Evolutionary conservation across 2,329 filamentous ascomycete species (phyloP).

Genomic region (Alternaria alternata): DNA sequence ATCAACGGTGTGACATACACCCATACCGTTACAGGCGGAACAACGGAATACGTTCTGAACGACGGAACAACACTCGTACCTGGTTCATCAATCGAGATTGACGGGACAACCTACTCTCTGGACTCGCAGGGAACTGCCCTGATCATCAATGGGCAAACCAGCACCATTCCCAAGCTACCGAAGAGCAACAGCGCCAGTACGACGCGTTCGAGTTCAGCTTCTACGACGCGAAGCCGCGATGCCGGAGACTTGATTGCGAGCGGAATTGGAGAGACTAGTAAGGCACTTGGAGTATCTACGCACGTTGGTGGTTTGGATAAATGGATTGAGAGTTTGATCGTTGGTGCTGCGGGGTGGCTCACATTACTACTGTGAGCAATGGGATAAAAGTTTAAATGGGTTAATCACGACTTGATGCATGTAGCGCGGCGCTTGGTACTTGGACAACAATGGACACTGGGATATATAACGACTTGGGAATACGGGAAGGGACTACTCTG

Average conservation of each 20-base stretch:
- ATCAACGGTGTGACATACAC: slow-evolving; percentile 41
- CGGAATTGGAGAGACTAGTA: slow-evolving; percentile 33
- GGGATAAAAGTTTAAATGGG: neutral
- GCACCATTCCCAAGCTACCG: slow-evolving; percentile 32
- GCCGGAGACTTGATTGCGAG: slow-evolving; percentile 39
- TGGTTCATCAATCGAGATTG: slow-evolving; percentile 33
- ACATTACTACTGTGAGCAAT: slow-evolving; percentile 32
- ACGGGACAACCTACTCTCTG: slow-evolving; percentile 42
- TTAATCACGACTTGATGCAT: slow-evolving; percentile 10
- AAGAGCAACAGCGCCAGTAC: slow-evolving; percentile 40
- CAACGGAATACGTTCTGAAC: slow-evolving; percentile 31
- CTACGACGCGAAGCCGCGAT: slow-evolving; percentile 13
- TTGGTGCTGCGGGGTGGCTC: slow-evolving; percentile 42
- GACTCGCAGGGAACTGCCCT: slow-evolving; percentile 37
- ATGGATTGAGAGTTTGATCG: slow-evolving; percentile 35
- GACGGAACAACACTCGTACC: slow-evolving; percentile 34
- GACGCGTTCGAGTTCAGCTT: slow-evolving; percentile 20
- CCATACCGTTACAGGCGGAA: slow-evolving; percentile 34
- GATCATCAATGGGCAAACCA: slow-evolving; percentile 45
- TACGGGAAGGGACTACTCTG: neutral
- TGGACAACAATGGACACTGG: neutral
- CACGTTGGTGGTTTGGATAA: slow-evolving; percentile 28
- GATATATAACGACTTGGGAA: neutral
- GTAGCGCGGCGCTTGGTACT: slow-evolving; percentile 11
- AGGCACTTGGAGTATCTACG: slow-evolving; percentile 15